Evolutionary conservation across 257 asterid species (phyloP), one percentile per base, ranked within the genome.

Genomic region (Asclepias syriaca): DNA sequence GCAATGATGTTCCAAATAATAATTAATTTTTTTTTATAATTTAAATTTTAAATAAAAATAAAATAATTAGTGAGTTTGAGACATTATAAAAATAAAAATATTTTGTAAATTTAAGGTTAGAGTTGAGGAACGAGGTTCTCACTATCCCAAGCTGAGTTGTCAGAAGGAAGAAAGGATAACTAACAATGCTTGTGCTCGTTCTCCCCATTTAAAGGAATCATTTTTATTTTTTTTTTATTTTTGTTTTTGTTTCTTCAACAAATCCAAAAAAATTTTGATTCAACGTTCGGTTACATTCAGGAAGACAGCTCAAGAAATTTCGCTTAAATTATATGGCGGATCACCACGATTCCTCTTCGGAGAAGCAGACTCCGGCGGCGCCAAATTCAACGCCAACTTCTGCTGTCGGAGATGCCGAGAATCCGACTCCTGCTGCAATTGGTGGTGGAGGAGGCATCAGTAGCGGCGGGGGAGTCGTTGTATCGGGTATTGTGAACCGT

Each of bases 261-360:
- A 49, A 43, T 43, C 15, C 22, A 12, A 55, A 50, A 37, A n/a
- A n/a, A n/a, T n/a, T n/a, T n/a, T n/a, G 65, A 40, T 1, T 54
- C 72, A 24, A 37, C 13, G 32, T 63, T 63, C 15, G 18, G 24
- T 53, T 55, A 14, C 60, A 67, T 29, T 68, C 9, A 40, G 13
- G 40, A 40, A 11, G 40, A 13, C 11, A 46, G 11, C 40, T 34
- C 49, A 29, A 43, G 4, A 16, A 39, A 61, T 69, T 14, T 74
- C 32, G 27, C 50, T 51, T 43, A 74, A 66, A 78, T 45, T 11
- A 87, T 11, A 87, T 87, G 94, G 6, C 89, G 16, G 81, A 81
- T 71, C 79, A 80, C 71, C 74, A 69, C 1, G 74, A 72, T 40
- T 56, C 68, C 69, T 40, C 77, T 24, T 0, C 29, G 43, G 60